These are phyloP conservation scores for Rhizopogon roseolus DNA, from an alignment of 768 basidiomycete genomes.

Conservation along the genomic window DNA sequence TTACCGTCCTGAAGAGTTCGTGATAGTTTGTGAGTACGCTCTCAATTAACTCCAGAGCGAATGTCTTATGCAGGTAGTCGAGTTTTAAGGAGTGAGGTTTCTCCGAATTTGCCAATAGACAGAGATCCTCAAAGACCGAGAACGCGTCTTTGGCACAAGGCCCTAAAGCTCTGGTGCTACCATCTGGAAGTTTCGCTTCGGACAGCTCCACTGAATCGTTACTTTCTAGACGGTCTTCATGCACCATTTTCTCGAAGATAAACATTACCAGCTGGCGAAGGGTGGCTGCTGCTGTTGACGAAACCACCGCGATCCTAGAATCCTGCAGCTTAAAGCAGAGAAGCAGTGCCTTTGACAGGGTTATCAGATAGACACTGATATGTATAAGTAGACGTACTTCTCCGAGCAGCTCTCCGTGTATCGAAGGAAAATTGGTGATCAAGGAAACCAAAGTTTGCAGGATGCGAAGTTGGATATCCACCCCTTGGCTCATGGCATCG, in stretches of 20 bases:
- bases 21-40: slow-evolving; percentile 94
- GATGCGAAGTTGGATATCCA: slow-evolving; percentile 94
- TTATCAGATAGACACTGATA: no score
- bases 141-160: slow-evolving; percentile 83
- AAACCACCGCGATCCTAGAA: slow-evolving; percentile 92
- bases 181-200: slow-evolving; percentile 64
- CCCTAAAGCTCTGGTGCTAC: slow-evolving; percentile 53
- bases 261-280: slow-evolving; percentile 97
- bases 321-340: slow-evolving; percentile 95
- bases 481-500: slow-evolving; percentile 87
- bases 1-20: slow-evolving; percentile 75
- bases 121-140: slow-evolving; percentile 88
- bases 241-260: slow-evolving; percentile 89
- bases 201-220: slow-evolving; percentile 10
- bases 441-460: slow-evolving; percentile 89
- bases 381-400: slow-evolving; percentile 49
- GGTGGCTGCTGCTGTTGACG: slow-evolving; percentile 94
- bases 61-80: slow-evolving; percentile 83
- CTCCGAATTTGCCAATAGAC: slow-evolving; percentile 80
- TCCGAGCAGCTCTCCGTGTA: slow-evolving; percentile 76
- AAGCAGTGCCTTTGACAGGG: slow-evolving; percentile 62
- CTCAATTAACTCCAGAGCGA: slow-evolving; percentile 95
- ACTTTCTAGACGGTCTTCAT: slow-evolving; percentile 55
- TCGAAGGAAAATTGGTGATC: slow-evolving; percentile 79
- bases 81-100: slow-evolving; percentile 79